Base-by-base conservation (phyloP, 1,139 yeast species). In the Saccharomyces hybrid region DNA sequence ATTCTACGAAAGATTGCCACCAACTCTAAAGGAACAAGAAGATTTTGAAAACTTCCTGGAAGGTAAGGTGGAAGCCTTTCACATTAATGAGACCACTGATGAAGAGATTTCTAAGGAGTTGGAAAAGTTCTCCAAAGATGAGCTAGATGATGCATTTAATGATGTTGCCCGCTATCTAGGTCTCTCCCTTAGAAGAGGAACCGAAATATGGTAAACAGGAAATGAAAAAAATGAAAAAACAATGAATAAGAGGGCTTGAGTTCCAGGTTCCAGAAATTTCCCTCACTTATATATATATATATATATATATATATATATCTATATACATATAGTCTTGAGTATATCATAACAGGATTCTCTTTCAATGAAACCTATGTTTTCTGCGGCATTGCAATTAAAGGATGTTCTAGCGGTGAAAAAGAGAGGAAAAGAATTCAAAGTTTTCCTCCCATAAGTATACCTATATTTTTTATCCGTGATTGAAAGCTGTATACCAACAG, bases 121-220 rank as follows among this genome's bases (percentile, higher is more conserved):
- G 61, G 64, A 50, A 68, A 73, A 74, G 50, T 75, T 78, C 58
- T 62, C 75, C 51, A 74, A 70, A 60, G 79, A 70, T 60, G 80
- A 73, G 59, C 70, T 81, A 31, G 76, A 76, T 52, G 80, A 74
- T 20, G 74, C 86, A 42, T 84, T 75, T 63, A 83, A 84, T 63
- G 83, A 81, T 42, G 73, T 88, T 50, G 82, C 95, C 0, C 75
- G 89, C 58, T 87, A 78, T 67, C 68, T 87, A 50, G 96, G 96
- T 2, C 69, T 87, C 42, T 71, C 75, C 30, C 69, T 71, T 54
- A 78, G 89, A 71, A 78, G 82, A 65, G 77, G 78, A 44, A 68
- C 73, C 16, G 76, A 76, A 54, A 75, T 74, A 5, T 81, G 85
- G 86, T 80, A 67, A 66, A 87, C 96, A 25, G 13, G 7, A 46